Conservation (phyloP, 257 asterid genomes). For the Coffea canephora region DNA sequence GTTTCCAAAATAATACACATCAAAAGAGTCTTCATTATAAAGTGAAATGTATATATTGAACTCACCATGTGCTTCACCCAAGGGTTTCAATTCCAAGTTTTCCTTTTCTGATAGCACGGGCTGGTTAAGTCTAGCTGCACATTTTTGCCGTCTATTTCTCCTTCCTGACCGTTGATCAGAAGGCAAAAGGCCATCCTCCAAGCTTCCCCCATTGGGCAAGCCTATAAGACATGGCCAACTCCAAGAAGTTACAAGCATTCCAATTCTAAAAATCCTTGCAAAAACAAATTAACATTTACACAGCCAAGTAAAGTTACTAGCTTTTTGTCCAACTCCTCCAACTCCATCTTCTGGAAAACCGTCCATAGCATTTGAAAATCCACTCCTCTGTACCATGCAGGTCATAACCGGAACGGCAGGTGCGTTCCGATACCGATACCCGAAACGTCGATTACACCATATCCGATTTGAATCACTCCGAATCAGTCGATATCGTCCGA, state of each 20-base stretch:
- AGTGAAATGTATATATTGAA: constrained; percentile 13
- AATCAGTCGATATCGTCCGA: too few species aligned
- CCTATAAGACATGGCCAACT: constrained; percentile 29
- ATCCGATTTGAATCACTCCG: too few species aligned
- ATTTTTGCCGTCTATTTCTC: constrained; percentile 64
- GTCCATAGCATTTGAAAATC: constrained; percentile 26
- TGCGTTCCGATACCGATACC: too few species aligned
- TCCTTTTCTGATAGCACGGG: constrained; percentile 47
- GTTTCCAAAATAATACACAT: neutral
- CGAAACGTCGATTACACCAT: too few species aligned
- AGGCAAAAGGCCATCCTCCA: constrained; percentile 44
- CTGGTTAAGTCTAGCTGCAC: constrained; percentile 36
- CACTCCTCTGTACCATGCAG: constrained; percentile 39
- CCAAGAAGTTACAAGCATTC: constrained; percentile 2
- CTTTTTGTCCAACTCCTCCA: constrained; percentile 36
- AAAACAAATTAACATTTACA: constrained; percentile 1
- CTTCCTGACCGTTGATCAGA: constrained; percentile 65
- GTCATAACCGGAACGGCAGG: too few species aligned
- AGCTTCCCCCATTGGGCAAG: constrained; percentile 44
- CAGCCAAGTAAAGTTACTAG: constrained; percentile 33
- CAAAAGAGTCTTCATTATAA: neutral
- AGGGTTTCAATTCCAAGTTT: constrained; percentile 39
- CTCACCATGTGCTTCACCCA: constrained; percentile 44
- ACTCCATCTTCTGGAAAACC: constrained; percentile 31
- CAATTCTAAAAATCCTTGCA: constrained; percentile 4